Percentiles rank a stretch among this genome's conserved stretches.
These are phyloP conservation scores for Hygrocybe coccinea DNA, from an alignment of 768 basidiomycete species.

Conservation along the genomic window DNA sequence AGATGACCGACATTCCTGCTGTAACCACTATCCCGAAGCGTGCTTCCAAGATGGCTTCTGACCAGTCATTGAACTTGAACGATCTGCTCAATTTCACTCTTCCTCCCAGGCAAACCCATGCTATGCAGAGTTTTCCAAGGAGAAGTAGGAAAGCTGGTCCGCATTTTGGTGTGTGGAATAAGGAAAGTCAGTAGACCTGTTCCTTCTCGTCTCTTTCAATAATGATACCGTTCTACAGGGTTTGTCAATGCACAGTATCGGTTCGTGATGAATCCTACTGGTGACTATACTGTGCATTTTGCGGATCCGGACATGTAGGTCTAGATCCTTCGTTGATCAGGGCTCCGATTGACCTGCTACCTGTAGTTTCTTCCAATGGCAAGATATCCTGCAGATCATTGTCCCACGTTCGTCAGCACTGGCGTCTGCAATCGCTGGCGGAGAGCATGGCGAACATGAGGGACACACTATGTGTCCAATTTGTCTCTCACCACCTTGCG, in stretches of 20 bases:
- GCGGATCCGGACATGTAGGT: slow-evolving; percentile 95
- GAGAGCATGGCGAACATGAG: slow-evolving; percentile 44
- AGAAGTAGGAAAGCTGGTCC: slow-evolving; percentile 68
- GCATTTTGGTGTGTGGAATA: slow-evolving; percentile 72
- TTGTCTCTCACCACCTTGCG: slow-evolving; percentile 85
- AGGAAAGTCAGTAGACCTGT: slow-evolving; percentile 69
- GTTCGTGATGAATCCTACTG: slow-evolving; percentile 89
- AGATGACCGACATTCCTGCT: slow-evolving; percentile 21
- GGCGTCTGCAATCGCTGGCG: slow-evolving; percentile 52
- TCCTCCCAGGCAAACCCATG: slow-evolving; percentile 75
- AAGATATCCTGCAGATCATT: slow-evolving; percentile 91
- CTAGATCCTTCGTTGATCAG: slow-evolving; percentile 5
- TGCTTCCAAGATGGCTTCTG: slow-evolving; percentile 61
- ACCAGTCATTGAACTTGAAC: slow-evolving; percentile 59
- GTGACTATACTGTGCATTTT: slow-evolving; percentile 91
- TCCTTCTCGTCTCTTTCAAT: slow-evolving; percentile 15
- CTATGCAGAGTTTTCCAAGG: slow-evolving; percentile 55
- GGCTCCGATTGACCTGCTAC: slow-evolving; percentile 13
- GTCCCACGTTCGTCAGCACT: slow-evolving; percentile 79
- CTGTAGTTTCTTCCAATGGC: slow-evolving; percentile 88
- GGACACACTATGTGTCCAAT: slow-evolving; percentile 84
- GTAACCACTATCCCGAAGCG: slow-evolving; percentile 43
- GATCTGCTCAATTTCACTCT: slow-evolving; percentile 93
- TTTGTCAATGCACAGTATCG: slow-evolving; percentile 96
- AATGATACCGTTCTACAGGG: slow-evolving; percentile 42